phyloP scores from a whole-genome alignment of 148 eudicot species.

The Fagopyrum tataricum region DNA sequence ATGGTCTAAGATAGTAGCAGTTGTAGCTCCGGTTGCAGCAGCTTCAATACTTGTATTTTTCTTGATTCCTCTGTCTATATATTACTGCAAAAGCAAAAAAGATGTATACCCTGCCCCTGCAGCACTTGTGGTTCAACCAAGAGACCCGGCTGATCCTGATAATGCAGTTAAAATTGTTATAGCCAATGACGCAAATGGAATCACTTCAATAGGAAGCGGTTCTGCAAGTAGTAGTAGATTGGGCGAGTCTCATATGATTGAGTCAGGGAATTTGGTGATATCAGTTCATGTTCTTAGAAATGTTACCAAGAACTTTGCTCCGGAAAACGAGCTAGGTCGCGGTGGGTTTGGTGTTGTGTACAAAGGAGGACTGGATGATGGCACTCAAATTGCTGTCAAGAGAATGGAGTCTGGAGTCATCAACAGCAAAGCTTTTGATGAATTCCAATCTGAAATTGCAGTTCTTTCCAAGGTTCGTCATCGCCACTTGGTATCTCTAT shows the following conservation, averaged over 20 bases:
- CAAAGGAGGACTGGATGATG: slow-evolving; percentile 93
- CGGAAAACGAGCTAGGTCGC: slow-evolving; percentile 87
- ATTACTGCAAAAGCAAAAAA: slow-evolving; percentile 43
- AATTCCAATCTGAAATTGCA: slow-evolving; percentile 78
- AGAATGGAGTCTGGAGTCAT: slow-evolving; percentile 87
- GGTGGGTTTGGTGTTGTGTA: slow-evolving; percentile 99
- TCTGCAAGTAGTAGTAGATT: slow-evolving; percentile 50
- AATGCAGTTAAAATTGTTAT: slow-evolving; percentile 62
- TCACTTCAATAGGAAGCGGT: slow-evolving; percentile 48
- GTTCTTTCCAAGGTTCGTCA: slow-evolving; percentile 96
- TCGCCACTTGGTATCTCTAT: slow-evolving; percentile 85
- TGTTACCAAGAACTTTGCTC: slow-evolving; percentile 82
- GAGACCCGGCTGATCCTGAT: slow-evolving; percentile 58
- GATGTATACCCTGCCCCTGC: slow-evolving; percentile 34
- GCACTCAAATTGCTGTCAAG: slow-evolving; percentile 88
- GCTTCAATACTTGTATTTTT: slow-evolving; percentile 38
- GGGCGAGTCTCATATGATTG: slow-evolving; percentile 69
- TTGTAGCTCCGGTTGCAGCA: slow-evolving; percentile 52
- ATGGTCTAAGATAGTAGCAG: slow-evolving; percentile 33
- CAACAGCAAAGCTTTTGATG: slow-evolving; percentile 77
- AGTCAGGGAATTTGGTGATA: slow-evolving; percentile 77
- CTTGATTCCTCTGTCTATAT: slow-evolving; percentile 45
- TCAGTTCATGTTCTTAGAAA: slow-evolving; percentile 90
- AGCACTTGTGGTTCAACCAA: slow-evolving; percentile 73
- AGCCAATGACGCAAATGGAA: slow-evolving; percentile 35